Evolutionary conservation across 2,329 filamentous ascomycete species (phyloP).

Genomic region (Paecilomyces formosus): DNA sequence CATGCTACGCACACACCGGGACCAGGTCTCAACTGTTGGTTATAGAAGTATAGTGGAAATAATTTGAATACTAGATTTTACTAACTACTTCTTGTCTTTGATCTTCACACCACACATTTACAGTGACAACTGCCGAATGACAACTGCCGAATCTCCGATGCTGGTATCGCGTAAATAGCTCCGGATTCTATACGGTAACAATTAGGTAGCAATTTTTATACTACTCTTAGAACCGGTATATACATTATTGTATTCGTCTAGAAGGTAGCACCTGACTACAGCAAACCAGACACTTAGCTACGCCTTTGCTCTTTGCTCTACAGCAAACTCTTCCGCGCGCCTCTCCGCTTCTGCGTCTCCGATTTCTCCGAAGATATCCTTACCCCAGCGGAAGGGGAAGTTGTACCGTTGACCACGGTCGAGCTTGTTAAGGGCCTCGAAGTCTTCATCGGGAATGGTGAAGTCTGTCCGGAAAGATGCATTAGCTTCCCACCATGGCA

Average conservation of each 20-base stretch:
- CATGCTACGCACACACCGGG: not conserved
- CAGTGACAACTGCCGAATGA: too few relatives aligned
- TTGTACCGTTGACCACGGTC: slow-evolving; percentile 31
- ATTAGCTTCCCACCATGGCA: not conserved
- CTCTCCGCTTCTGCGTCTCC: slow-evolving; percentile 24
- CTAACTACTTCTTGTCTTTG: too few relatives aligned
- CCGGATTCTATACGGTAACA: too few relatives aligned
- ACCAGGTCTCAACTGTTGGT: not conserved
- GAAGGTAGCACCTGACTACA: not conserved
- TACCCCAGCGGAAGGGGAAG: slow-evolving; percentile 29
- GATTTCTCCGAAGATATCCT: slow-evolving; percentile 30
- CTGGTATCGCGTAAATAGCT: too few relatives aligned
- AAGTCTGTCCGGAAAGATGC: slow-evolving; percentile 14
- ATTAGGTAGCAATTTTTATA: too few relatives aligned
- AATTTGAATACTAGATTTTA: too few relatives aligned
- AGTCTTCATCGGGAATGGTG: slow-evolving; percentile 26
- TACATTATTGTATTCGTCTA: not conserved
- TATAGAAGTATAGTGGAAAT: too few relatives aligned
- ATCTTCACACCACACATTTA: too few relatives aligned
- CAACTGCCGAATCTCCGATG: too few relatives aligned
- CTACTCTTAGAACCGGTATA: too few relatives aligned
- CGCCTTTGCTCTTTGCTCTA: slow-evolving; percentile 15
- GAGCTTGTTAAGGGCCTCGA: slow-evolving; percentile 25
- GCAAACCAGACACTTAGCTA: not conserved
- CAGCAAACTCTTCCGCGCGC: slow-evolving; percentile 21